A percentile compares a stretch with the other conserved stretches of the same genome.
phyloP scores from a whole-genome alignment of 2,329 filamentous ascomycete genomes.

The Epichloe sp. region DNA sequence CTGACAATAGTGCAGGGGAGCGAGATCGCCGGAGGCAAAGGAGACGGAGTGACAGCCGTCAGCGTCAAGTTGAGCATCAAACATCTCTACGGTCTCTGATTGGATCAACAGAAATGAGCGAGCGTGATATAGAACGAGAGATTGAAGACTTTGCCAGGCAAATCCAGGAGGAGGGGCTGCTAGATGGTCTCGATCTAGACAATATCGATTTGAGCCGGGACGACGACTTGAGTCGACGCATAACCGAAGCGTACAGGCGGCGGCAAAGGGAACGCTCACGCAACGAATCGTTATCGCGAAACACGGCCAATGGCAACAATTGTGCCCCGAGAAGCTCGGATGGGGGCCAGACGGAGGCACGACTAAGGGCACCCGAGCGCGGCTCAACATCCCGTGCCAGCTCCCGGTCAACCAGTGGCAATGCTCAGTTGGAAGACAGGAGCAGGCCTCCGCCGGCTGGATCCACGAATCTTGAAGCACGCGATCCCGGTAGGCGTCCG shows the following conservation, averaged over 20 bases:
- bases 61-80: constrained; percentile 70
- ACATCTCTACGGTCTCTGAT: constrained; percentile 76
- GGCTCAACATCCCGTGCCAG: constrained; percentile 26
- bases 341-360: constrained; percentile 11
- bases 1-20: constrained; percentile 25
- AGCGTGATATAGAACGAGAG: constrained; percentile 70
- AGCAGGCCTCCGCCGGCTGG: constrained; percentile 34
- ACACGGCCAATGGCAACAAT: constrained; percentile 27
- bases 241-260: constrained; percentile 75
- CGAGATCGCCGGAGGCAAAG: constrained; percentile 19
- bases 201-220: constrained; percentile 75
- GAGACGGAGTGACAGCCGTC: constrained; percentile 32
- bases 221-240: constrained; percentile 79
- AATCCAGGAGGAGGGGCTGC: constrained; percentile 73
- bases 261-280: constrained; percentile 54
- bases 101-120: constrained; percentile 63
- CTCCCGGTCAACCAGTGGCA: constrained; percentile 33
- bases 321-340: constrained; percentile 22
- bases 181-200: constrained; percentile 80
- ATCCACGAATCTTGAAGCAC: constrained; percentile 18
- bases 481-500: constrained; percentile 16
- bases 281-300: constrained; percentile 21
- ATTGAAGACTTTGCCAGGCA: constrained; percentile 84
- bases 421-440: constrained; percentile 30
- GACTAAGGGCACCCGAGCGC: constrained; percentile 16